These are phyloP conservation scores for Quercus glauca DNA, from an alignment of 306 rosid genomes.

Conservation along the genomic window DNA sequence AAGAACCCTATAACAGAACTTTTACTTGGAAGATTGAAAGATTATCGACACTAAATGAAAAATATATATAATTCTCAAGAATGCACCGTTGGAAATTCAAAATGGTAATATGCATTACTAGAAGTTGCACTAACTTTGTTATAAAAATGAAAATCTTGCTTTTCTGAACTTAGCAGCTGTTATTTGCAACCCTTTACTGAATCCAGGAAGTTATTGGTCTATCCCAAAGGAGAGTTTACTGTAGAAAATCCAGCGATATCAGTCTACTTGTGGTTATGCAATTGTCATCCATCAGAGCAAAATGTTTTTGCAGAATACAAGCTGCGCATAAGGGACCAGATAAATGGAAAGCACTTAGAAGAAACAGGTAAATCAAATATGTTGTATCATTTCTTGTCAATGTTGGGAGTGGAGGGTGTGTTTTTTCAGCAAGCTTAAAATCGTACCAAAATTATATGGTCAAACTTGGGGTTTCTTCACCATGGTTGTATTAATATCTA, in stretches of 20 bases:
- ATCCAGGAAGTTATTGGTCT: background rate
- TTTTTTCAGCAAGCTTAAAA: too few relatives aligned
- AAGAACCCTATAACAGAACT: background rate
- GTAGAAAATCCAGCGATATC: rapidly evolving
- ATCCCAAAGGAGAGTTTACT: rapidly evolving
- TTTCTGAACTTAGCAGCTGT: background rate
- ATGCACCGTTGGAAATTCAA: background rate
- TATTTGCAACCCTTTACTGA: background rate
- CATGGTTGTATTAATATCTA: too few relatives aligned
- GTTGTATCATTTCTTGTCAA: background rate
- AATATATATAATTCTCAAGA: rapidly evolving
- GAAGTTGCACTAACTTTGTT: background rate
- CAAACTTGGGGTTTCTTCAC: too few relatives aligned
- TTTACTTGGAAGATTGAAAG: background rate
- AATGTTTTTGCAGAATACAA: too few relatives aligned
- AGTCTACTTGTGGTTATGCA: rapidly evolving
- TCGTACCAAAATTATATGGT: too few relatives aligned
- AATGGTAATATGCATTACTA: background rate
- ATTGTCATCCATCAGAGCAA: rapidly evolving
- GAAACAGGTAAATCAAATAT: too few relatives aligned
- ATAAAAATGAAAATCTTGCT: background rate
- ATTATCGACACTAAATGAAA: too few relatives aligned
- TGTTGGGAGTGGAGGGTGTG: rapidly evolving
- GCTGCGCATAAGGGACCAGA: too few relatives aligned
- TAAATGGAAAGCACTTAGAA: background rate